Conservation (phyloP, 768 basidiomycete species). For the Lepiota subincarnata region DNA sequence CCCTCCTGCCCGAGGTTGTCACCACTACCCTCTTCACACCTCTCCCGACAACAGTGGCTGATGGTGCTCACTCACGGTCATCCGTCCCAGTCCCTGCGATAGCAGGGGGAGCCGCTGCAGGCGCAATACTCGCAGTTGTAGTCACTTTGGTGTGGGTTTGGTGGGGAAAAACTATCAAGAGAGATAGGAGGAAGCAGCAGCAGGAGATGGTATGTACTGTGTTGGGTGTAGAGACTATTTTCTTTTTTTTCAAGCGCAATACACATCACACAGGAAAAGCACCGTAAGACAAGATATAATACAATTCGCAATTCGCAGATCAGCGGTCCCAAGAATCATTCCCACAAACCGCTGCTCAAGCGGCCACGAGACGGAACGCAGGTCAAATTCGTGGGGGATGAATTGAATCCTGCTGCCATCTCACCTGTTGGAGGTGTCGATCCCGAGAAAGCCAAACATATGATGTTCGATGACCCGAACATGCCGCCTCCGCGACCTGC, state of each 20-base stretch:
- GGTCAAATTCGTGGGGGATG: slow-evolving; percentile 35
- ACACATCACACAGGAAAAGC: slow-evolving; percentile 20
- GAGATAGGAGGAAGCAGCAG: slow-evolving; percentile 26
- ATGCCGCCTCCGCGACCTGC: slow-evolving; percentile 3
- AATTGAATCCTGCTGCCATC: not conserved
- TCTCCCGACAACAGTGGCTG: not conserved
- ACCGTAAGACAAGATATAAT: slow-evolving; percentile 31
- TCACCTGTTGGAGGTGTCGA: not conserved
- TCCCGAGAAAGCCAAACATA: slow-evolving; percentile 8
- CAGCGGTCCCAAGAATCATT: slow-evolving; percentile 18
- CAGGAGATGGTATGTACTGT: slow-evolving; percentile 20
- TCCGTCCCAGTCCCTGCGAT: slow-evolving; percentile 45
- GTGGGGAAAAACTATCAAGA: slow-evolving; percentile 42
- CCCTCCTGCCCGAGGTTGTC: slow-evolving; percentile 4
- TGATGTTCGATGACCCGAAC: slow-evolving; percentile 10
- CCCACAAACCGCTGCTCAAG: slow-evolving; percentile 26
- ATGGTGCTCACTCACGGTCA: slow-evolving; percentile 1
- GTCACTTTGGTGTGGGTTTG: slow-evolving; percentile 41
- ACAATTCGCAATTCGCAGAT: slow-evolving; percentile 36
- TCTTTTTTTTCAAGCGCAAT: slow-evolving; percentile 1
- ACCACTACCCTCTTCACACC: slow-evolving; percentile 14
- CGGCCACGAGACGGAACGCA: slow-evolving; percentile 25
- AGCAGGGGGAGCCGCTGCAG: slow-evolving; percentile 45
- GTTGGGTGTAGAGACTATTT: not conserved
- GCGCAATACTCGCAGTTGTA: slow-evolving; percentile 41